phyloP scores from a whole-genome alignment of 1,284 basidiomycete genomes.

The Irpex lacteus region DNA sequence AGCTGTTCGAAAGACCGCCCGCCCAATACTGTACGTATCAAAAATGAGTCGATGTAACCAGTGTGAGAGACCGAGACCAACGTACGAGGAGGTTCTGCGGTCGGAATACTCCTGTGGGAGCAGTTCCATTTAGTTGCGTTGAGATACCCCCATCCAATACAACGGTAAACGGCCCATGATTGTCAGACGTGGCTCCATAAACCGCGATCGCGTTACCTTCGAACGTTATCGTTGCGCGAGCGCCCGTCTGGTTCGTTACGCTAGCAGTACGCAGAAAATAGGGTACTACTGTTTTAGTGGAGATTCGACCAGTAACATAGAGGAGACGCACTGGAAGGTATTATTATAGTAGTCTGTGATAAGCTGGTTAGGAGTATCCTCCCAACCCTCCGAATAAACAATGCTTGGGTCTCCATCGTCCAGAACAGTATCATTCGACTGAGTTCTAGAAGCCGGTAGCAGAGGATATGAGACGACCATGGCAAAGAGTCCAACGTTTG shows the following conservation, averaged over 20 bases:
- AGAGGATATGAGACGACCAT: background rate
- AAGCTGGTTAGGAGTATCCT: constrained; percentile 6
- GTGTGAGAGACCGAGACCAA: background rate
- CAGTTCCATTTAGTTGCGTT: constrained; percentile 5
- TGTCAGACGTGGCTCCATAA: constrained; percentile 9
- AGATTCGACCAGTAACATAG: background rate
- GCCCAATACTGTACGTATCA: constrained; percentile 5
- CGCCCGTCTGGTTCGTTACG: constrained; percentile 1
- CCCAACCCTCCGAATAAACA: constrained; percentile 6
- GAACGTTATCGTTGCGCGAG: constrained; percentile 5
- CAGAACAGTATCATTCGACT: background rate
- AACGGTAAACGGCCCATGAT: constrained; percentile 10
- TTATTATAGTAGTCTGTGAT: constrained; percentile 6
- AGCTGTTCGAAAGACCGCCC: constrained; percentile 3
- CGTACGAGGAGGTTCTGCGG: constrained; percentile 7
- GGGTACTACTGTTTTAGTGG: too few relatives aligned
- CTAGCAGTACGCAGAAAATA: background rate
- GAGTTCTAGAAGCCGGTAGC: background rate
- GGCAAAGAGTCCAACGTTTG: too few relatives aligned
- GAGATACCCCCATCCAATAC: constrained; percentile 5
- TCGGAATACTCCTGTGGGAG: background rate
- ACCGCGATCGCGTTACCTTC: constrained; percentile 7
- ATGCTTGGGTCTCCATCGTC: constrained; percentile 2
- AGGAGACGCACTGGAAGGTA: constrained; percentile 10
- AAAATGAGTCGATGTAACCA: too few relatives aligned